phyloP scores from a whole-genome alignment of 2,329 filamentous ascomycete species.

The Meredithiella fracta region DNA sequence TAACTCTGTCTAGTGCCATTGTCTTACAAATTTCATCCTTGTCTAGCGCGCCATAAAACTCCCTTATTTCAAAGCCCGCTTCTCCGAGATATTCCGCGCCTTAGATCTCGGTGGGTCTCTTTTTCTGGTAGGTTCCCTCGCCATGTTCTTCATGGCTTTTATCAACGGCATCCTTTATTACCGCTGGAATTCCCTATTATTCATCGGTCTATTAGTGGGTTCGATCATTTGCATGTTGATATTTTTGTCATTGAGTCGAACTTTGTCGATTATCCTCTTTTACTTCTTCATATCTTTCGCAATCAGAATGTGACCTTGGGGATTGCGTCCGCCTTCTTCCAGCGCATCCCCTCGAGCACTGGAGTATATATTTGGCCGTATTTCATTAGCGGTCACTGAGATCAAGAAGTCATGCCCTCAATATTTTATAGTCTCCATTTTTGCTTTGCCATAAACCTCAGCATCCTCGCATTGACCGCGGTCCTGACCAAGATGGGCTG shows the following conservation, averaged over 20 bases:
- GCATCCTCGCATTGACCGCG: not conserved
- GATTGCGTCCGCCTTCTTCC: slow-evolving; percentile 3
- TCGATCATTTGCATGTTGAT: no score
- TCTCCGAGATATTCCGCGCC: not conserved
- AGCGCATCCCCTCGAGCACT: slow-evolving; percentile 4
- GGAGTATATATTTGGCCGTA: slow-evolving; percentile 2
- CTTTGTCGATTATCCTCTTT: no score
- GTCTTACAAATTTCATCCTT: not conserved
- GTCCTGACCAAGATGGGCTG: slow-evolving; percentile 5
- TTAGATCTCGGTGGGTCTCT: not conserved
- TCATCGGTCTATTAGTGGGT: no score
- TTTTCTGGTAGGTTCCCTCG: not conserved
- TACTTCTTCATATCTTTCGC: not conserved
- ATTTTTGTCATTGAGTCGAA: no score
- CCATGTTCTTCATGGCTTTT: slow-evolving; percentile 2
- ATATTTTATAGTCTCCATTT: not conserved
- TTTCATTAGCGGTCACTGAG: not conserved
- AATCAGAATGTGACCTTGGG: not conserved
- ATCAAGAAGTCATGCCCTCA: no score
- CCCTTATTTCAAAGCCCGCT: not conserved
- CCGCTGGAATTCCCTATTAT: no score
- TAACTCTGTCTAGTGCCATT: not conserved
- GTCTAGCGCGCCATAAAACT: not conserved
- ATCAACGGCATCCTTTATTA: no score
- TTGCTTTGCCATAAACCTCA: slow-evolving; percentile 1